Evolutionary conservation across 257 asterid genomes (phyloP).

Genomic region (Forsythia viridissima): DNA sequence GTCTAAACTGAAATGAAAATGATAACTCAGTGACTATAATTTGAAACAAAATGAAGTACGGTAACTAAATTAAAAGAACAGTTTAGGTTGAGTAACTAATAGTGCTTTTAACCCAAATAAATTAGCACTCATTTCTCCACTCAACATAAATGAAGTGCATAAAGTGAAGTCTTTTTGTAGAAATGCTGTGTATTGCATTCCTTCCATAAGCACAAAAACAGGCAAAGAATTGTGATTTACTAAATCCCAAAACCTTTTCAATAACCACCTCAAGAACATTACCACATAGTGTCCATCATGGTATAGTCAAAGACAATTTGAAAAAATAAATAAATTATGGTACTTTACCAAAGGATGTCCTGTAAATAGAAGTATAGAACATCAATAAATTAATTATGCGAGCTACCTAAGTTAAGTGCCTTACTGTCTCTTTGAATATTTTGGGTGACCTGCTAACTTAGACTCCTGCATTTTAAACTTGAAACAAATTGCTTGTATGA

Average conservation of each 20-base stretch:
- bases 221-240: constrained; percentile 11
- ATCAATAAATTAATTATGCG: not conserved
- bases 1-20: too few species aligned
- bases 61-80: not conserved
- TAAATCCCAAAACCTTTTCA: not conserved
- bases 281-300: not conserved
- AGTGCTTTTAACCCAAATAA: too few species aligned
- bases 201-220: constrained; percentile 2
- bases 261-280: not conserved
- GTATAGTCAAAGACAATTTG: not conserved
- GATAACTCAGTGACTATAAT: too few species aligned
- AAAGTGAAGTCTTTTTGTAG: not conserved
- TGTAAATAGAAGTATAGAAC: not conserved
- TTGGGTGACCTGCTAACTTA: not conserved
- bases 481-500: too few species aligned
- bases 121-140: too few species aligned
- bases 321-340: not conserved
- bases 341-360: not conserved
- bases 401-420: not conserved
- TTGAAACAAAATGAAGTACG: too few species aligned
- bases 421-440: not conserved
- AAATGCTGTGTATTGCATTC: constrained; percentile 9
- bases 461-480: not conserved
- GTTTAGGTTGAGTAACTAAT: too few species aligned
- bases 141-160: not conserved